phyloP scores from a whole-genome alignment of 2,329 filamentous ascomycete species.

The Pseudogymnoascus sp. region DNA sequence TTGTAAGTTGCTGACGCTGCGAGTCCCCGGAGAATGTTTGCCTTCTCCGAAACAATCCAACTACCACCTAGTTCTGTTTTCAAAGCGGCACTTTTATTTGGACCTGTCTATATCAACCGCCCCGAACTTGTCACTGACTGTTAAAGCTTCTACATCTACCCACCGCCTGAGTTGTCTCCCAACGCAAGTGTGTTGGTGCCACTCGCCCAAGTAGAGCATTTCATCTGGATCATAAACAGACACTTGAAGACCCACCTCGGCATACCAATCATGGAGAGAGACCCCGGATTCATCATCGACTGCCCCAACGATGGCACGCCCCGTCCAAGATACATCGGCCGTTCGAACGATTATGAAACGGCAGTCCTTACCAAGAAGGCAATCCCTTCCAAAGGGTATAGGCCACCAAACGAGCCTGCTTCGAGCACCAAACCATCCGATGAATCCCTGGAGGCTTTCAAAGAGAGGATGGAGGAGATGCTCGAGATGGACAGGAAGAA shows the following conservation, averaged over 20 bases:
- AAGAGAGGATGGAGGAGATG: conserved; percentile 43
- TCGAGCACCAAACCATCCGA: conserved; percentile 26
- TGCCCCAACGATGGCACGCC: conserved; percentile 55
- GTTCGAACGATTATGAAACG: conserved; percentile 36
- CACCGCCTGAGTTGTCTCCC: conserved; percentile 34
- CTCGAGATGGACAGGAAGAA: conserved; percentile 41
- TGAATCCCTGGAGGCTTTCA: conserved; percentile 39
- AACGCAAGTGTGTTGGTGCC: conserved; percentile 54
- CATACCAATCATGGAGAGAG: conserved; percentile 46
- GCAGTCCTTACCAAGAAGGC: conserved; percentile 17
- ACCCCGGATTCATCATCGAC: conserved; percentile 47
- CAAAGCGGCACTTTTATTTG: not conserved
- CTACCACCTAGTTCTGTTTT: not conserved
- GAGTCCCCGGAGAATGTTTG: not conserved
- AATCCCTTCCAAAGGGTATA: conserved; percentile 25
- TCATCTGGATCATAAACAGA: conserved; percentile 57
- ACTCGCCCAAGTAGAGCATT: conserved; percentile 52
- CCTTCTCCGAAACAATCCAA: conserved; percentile 1
- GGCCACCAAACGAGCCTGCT: conserved; percentile 22
- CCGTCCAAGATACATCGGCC: conserved; percentile 59
- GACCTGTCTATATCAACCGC: conserved; percentile 12
- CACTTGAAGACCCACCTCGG: conserved; percentile 44
- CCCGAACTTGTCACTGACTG: not conserved
- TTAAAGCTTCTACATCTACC: conserved; percentile 57
- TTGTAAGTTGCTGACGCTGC: conserved; percentile 46